Evolutionary conservation across 2,329 filamentous ascomycete genomes (phyloP), one percentile per base, ranked within the genome.

Genomic region (Ceratocystis papillata): DNA sequence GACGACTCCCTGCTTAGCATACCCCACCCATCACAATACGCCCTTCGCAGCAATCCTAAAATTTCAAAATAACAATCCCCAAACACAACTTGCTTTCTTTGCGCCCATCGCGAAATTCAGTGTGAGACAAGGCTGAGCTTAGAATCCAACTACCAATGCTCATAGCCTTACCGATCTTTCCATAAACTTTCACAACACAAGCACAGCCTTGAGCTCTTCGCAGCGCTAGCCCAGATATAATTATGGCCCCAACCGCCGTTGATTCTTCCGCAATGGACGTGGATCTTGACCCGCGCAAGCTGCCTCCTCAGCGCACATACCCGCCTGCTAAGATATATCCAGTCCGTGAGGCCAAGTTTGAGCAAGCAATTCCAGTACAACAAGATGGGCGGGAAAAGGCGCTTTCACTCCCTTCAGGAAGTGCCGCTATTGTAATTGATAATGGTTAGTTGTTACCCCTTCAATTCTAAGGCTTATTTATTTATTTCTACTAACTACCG

Each of bases 401-500:
- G 68, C 80, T 83, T 63, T 77, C 83, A 66, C 74, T 73, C 25
- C 77, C 81, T 22, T 75, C 80, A 17, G 81, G 78, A 67, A 77
- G 79, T 59, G 88, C 86, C 63, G 90, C 91, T 63, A 96, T 99
- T 72, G 89, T 99, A 69, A 97, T 99, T 73, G 94, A 99, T 78
- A 96, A 96, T 87, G 94, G 92, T 95, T 78, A 68, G 76, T 60
- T 50, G 60, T 22, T 15, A n/a, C 15, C 17, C 20, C 20, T 53
- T 53, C 55, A 57, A 60, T n/a, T 5, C 45, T 25, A 37, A 12
- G 10, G 12, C 33, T 6, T 10, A 2, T 33, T 53, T n/a, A 5
- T 33, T 41, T 20, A 25, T 44, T 37, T 41, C 20, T 15, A 46
- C 65, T 74, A 67, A 73, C 53, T 28, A 37, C 15, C 15, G 5